Percentiles rank a stretch among this genome's conserved stretches.
Conservation (phyloP, 2,329 filamentous ascomycete genomes). For the Helotiales sp. region DNA sequence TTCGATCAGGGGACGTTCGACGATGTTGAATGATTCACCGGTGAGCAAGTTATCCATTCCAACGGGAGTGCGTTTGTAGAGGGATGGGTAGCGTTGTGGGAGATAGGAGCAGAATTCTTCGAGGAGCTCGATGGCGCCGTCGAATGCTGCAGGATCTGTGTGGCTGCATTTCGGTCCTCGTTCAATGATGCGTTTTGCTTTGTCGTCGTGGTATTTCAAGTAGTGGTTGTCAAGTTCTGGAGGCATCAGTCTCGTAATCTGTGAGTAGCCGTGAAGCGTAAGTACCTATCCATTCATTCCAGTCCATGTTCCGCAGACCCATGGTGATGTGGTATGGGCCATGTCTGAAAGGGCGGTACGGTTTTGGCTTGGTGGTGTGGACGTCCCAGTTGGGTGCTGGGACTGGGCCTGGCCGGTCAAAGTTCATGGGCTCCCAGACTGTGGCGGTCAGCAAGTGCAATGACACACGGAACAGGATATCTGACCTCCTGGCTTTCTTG, state of each 20-base stretch:
- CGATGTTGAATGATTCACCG: slow-evolving; percentile 69
- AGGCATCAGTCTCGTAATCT: slow-evolving; percentile 15
- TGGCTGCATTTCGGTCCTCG: slow-evolving; percentile 66
- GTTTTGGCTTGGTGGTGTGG: slow-evolving; percentile 33
- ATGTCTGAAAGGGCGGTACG: slow-evolving; percentile 36
- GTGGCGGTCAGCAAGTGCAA: slow-evolving; percentile 13
- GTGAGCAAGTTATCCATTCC: slow-evolving; percentile 73
- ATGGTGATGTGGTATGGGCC: slow-evolving; percentile 37
- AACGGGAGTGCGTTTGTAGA: slow-evolving; percentile 63
- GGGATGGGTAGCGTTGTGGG: slow-evolving; percentile 69
- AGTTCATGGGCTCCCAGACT: slow-evolving; percentile 36
- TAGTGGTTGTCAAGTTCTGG: slow-evolving; percentile 78
- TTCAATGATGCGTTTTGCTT: slow-evolving; percentile 65
- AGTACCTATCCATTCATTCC: slow-evolving; percentile 38
- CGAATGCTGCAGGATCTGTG: slow-evolving; percentile 69
- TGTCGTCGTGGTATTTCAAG: slow-evolving; percentile 69
- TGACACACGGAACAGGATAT: background rate
- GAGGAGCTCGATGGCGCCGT: slow-evolving; percentile 73
- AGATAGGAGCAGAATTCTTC: slow-evolving; percentile 73
- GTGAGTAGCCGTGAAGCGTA: background rate
- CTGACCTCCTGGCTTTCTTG: slow-evolving; percentile 33
- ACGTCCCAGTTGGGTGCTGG: slow-evolving; percentile 34
- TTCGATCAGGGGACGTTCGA: slow-evolving; percentile 63
- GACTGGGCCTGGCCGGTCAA: slow-evolving; percentile 32
- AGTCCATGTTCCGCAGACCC: slow-evolving; percentile 36